phyloP scores from a whole-genome alignment of 2,329 filamentous ascomycete species.

The Fusarium aywerte region DNA sequence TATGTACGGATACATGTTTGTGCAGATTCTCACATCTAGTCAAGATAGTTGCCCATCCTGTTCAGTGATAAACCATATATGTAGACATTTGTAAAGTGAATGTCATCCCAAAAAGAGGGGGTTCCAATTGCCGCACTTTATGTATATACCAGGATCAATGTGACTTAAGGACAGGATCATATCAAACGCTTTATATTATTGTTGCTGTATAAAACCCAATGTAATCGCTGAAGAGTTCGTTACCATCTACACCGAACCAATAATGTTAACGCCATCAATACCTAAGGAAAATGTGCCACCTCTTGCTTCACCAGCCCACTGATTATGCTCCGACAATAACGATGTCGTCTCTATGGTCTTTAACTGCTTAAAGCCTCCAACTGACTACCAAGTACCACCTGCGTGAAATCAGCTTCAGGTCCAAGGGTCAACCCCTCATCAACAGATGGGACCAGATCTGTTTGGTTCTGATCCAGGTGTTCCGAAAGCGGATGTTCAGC shows the following conservation, averaged over 20 bases:
- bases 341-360: neutral
- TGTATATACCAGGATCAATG: neutral
- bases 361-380: neutral
- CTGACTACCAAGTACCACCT: neutral
- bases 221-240: conserved; percentile 8
- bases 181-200: conserved; percentile 17
- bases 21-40: neutral
- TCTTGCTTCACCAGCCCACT: conserved; percentile 1
- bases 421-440: neutral
- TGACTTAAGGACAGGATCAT: neutral
- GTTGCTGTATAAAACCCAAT: conserved; percentile 1
- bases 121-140: neutral
- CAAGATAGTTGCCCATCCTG: neutral
- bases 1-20: neutral
- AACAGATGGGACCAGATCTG: neutral
- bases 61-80: neutral
- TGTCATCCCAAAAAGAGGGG: neutral
- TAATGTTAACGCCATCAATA: conserved; percentile 16
- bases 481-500: neutral
- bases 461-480: neutral
- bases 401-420: neutral
- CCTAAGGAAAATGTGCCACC: conserved; percentile 22
- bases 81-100: neutral
- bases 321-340: neutral
- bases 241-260: conserved; percentile 31